Evolutionary conservation across 495 filamentous ascomycete species (phyloP).

Genomic region (Geoglossum glabrum): DNA sequence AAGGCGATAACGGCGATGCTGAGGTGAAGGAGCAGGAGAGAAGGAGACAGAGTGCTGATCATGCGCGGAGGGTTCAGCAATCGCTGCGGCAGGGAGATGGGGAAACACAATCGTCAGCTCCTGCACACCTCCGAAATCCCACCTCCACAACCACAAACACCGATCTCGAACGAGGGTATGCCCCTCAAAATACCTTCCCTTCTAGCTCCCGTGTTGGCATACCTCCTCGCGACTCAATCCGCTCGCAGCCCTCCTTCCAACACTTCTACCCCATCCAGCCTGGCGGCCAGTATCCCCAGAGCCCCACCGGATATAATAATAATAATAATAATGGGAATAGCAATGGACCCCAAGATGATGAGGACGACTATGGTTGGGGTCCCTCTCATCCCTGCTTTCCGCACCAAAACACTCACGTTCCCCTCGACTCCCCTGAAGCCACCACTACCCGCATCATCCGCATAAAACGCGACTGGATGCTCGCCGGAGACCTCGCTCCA

Average conservation of each 20-base stretch:
- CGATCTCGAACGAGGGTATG: not conserved
- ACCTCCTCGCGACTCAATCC: not conserved
- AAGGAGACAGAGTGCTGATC: not conserved
- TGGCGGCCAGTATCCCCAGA: not conserved
- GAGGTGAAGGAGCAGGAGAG: not conserved
- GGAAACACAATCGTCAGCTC: not conserved
- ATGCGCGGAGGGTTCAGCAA: not conserved
- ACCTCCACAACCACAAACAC: not conserved
- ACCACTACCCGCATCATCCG: conserved; percentile 72
- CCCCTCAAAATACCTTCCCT: not conserved
- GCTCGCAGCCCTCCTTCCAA: not conserved
- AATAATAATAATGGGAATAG: too few species aligned
- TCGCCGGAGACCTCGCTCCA: conserved; percentile 76
- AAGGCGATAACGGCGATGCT: not conserved
- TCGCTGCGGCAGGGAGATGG: not conserved
- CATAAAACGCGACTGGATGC: conserved; percentile 76
- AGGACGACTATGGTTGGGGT: conserved; percentile 47
- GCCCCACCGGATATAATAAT: too few species aligned
- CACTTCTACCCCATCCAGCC: not conserved
- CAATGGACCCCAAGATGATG: not conserved
- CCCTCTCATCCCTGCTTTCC: conserved; percentile 81
- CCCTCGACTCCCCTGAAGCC: conserved; percentile 50
- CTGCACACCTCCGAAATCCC: not conserved
- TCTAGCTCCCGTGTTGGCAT: not conserved
- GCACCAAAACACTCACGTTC: conserved; percentile 83